Evolutionary conservation across 208 protist species (phyloP).

Genomic region (Angomonas ambiguus): DNA sequence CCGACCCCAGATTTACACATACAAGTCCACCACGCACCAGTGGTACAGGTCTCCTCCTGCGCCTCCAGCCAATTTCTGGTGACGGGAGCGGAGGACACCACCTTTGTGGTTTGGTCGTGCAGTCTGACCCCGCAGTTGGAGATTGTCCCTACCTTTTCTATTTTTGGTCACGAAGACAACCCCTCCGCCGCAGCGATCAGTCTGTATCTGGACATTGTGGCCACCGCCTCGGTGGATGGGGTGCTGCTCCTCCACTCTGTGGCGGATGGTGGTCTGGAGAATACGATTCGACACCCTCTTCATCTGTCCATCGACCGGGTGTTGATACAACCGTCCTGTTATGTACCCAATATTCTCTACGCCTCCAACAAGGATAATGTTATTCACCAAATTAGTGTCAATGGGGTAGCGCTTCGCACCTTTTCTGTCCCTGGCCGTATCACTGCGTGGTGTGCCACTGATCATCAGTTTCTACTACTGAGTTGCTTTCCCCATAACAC

Average conservation of each 20-base stretch:
- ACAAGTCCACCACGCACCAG: conserved; percentile 66
- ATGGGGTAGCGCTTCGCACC: conserved; percentile 69
- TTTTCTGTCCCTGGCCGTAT: conserved; percentile 54
- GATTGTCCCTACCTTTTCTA: conserved; percentile 64
- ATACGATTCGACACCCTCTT: conserved; percentile 62
- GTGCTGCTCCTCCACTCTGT: conserved; percentile 80
- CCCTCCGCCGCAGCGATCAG: conserved; percentile 73
- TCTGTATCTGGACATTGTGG: conserved; percentile 68
- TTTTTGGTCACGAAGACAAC: conserved; percentile 83
- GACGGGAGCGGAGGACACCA: conserved; percentile 86
- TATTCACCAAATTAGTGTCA: conserved; percentile 77
- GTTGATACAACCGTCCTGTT: conserved; percentile 71
- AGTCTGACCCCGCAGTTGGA: conserved; percentile 36
- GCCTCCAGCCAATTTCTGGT: conserved; percentile 77
- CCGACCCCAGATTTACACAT: conserved; percentile 49
- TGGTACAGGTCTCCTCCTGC: conserved; percentile 60
- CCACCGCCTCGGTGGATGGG: conserved; percentile 75
- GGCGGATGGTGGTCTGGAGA: conserved; percentile 54
- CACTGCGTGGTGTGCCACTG: conserved; percentile 54
- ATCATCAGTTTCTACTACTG: conserved; percentile 69
- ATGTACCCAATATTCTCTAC: conserved; percentile 81
- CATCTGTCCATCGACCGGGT: conserved; percentile 63
- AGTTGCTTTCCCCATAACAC: conserved; percentile 19
- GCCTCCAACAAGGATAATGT: conserved; percentile 63
- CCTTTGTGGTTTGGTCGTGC: conserved; percentile 86